phyloP scores from a whole-genome alignment of 2,329 filamentous ascomycete genomes.

The Calonectria pseudoreteaudii region DNA sequence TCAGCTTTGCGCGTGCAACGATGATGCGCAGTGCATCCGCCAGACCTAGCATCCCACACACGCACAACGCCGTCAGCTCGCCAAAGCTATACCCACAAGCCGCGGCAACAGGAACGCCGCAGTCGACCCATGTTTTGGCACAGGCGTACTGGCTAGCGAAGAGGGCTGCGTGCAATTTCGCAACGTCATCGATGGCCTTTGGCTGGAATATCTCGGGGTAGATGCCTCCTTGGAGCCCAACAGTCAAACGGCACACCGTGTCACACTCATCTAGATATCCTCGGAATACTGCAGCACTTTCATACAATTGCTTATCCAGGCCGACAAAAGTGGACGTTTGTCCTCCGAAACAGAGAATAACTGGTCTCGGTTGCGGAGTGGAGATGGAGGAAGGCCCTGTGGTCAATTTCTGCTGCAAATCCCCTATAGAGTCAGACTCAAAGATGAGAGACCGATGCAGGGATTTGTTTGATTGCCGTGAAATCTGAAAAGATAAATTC shows the following conservation, averaged over 20 bases:
- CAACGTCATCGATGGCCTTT: background rate
- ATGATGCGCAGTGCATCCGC: constrained; percentile 43
- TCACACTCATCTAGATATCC: background rate
- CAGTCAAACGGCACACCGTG: too few relatives aligned
- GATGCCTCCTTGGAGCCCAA: background rate
- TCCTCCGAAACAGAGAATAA: constrained; percentile 1
- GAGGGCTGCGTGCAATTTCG: background rate
- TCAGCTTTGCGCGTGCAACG: background rate
- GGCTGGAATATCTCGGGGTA: background rate
- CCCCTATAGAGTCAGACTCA: background rate
- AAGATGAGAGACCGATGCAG: background rate
- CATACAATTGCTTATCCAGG: background rate
- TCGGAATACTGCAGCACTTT: background rate
- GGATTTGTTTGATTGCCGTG: background rate
- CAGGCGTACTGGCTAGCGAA: background rate
- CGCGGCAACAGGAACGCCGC: background rate
- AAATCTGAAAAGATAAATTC: background rate
- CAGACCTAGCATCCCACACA: constrained; percentile 47
- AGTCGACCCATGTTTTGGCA: background rate
- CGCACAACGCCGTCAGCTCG: constrained; percentile 53
- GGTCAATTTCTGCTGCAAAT: background rate
- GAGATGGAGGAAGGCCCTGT: too few relatives aligned
- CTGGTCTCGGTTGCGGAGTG: background rate
- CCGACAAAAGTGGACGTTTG: background rate
- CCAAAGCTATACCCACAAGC: constrained; percentile 56